A percentile compares a stretch with the other conserved stretches of the same genome.
Evolutionary conservation across 148 eudicot species (phyloP).

Genomic region (Fallopia convolvulus): DNA sequence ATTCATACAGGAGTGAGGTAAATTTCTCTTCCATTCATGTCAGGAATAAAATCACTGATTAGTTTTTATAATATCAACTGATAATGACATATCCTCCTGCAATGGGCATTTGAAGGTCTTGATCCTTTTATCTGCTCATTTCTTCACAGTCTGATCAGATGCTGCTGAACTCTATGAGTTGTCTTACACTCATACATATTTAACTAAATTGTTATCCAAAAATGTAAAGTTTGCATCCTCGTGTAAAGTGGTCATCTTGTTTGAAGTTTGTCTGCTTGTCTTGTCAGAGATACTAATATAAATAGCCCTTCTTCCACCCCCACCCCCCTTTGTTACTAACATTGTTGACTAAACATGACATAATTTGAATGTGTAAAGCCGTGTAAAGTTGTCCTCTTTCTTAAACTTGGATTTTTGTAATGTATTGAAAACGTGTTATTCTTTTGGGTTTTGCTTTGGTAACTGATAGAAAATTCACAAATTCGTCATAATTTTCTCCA

Average conservation of each 20-base stretch:
- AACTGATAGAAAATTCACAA: not conserved
- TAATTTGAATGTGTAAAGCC: not conserved
- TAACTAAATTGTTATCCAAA: not conserved
- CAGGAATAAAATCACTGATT: not conserved
- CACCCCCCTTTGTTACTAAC: not conserved
- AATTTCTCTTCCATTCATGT: slow-evolving; percentile 1
- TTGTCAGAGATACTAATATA: not conserved
- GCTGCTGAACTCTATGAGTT: not conserved
- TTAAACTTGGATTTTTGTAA: not conserved
- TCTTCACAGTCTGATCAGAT: not conserved
- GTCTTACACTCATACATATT: not conserved
- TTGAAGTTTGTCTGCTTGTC: not conserved
- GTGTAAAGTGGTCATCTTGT: not conserved
- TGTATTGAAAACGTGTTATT: not conserved
- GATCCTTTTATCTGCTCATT: not conserved
- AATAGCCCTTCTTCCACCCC: not conserved
- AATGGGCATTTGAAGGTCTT: not conserved
- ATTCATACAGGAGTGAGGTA: slow-evolving; percentile 94
- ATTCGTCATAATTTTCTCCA: not conserved
- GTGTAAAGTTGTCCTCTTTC: not conserved
- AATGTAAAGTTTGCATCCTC: not conserved
- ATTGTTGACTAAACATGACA: not conserved
- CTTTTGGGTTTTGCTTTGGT: not conserved
- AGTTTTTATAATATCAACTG: not conserved
- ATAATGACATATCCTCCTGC: not conserved